Base-by-base conservation (phyloP, 768 basidiomycete genomes). In the Hygrophoropsis aurantiaca region DNA sequence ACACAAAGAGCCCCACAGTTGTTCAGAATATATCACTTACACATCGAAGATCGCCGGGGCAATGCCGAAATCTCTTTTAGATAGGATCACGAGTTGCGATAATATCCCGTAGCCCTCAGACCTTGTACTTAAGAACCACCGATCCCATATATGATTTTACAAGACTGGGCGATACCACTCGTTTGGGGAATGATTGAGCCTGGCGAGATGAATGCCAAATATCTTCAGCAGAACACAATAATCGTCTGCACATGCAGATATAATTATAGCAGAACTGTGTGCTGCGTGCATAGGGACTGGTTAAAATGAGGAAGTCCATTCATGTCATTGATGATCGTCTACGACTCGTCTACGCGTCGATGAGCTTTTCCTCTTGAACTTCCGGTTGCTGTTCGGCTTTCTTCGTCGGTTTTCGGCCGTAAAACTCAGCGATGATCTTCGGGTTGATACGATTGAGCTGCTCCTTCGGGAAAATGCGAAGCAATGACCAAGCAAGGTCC, bases 381-480 rank as follows among this genome's bases (percentile, higher is more conserved):
- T 58, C 61, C 41, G 24, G 36, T 42, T 39, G 35, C 40, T 61
- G 72, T 59, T 78, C 74, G 58, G 68, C 76, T 73, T 80, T 85
- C 77, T 79, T 85, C 42, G 74, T 78, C 32, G 81, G 66, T 73
- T 94, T 94, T 60, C 93, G 86, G 37, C 80, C 86, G 61, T 97
- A 97, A 68, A 87, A 97, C 70, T 97, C 94, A 51, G 80, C 81
- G 60, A 97, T 86, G 63, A 97, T 94, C 84, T 92, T 92, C 60
- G 94, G 94, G 65, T 84, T 93, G 76, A 98, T 94, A 61, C 94
- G 90, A 75, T 97, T 98, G 56, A 98, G 80, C 69, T 93, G 90
- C 72, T 97, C 95, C 70, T 94, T 94, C 51, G 97, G 97, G 90
- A 98, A 99, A 65, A 95, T 95, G 56, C 97, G 87, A 56, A 99